Evolutionary conservation across 345 rosid genomes (phyloP).

Genomic region (Gossypium stocksii): DNA sequence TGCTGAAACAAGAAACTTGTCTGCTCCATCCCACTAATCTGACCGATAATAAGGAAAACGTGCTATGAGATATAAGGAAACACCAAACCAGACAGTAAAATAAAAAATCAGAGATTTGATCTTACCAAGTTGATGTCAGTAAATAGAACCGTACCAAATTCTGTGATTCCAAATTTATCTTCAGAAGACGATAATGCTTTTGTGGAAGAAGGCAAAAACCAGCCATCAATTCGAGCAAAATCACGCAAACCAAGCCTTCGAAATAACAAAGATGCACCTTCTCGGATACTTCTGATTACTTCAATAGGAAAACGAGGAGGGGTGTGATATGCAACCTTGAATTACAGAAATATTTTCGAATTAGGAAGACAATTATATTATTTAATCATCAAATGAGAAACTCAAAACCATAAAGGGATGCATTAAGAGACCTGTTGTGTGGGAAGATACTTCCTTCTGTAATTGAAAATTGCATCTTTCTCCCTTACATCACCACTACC

Average conservation of each 20-base stretch:
- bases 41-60: constrained; percentile 24
- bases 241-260: constrained; percentile 68
- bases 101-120: constrained; percentile 9
- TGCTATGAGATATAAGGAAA: constrained; percentile 5
- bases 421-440: constrained; percentile 69
- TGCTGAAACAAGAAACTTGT: constrained; percentile 95
- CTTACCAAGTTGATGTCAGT: constrained; percentile 93
- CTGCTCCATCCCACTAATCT: constrained; percentile 99
- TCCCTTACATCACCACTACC: constrained; percentile 55
- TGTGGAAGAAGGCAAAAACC: constrained; percentile 66
- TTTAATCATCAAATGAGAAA: background rate
- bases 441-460: constrained; percentile 90
- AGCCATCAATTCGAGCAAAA: constrained; percentile 95
- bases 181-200: constrained; percentile 36
- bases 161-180: constrained; percentile 42
- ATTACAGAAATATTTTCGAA: constrained; percentile 16
- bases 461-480: constrained; percentile 80
- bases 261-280: constrained; percentile 81
- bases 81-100: background rate
- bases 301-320: constrained; percentile 89
- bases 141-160: constrained; percentile 47
- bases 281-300: constrained; percentile 61
- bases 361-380: constrained; percentile 9
- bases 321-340: constrained; percentile 90
- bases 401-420: background rate